Conservation (phyloP, 2,329 filamentous ascomycete species). For the Penicillium psychrosexuale region DNA sequence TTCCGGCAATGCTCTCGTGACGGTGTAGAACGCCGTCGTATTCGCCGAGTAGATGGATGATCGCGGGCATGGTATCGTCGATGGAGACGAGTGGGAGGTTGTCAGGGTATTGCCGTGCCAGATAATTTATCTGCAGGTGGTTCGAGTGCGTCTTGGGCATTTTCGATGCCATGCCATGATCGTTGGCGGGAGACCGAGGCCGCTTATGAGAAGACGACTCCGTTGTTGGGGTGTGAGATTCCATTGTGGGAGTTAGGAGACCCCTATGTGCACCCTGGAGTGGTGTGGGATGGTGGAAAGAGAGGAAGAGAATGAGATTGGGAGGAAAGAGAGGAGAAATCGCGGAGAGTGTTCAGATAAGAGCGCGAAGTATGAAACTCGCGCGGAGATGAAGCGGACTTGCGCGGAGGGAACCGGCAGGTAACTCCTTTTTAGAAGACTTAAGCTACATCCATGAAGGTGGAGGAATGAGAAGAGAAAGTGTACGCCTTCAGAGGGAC, state of each 20-base stretch:
- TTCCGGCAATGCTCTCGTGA: conserved; percentile 82
- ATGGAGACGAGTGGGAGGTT: conserved; percentile 61
- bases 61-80: conserved; percentile 69
- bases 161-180: conserved; percentile 47
- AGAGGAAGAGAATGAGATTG: not conserved
- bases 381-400: conserved; percentile 7
- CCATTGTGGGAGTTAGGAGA: conserved; percentile 26
- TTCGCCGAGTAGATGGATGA: conserved; percentile 69
- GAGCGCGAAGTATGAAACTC: conserved; percentile 1
- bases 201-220: conserved; percentile 45
- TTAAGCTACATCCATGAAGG: conserved; percentile 12
- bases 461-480: conserved; percentile 2
- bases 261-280: not conserved
- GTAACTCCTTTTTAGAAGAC: not conserved
- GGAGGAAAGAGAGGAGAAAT: not conserved
- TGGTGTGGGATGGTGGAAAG: not conserved
- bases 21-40: conserved; percentile 83
- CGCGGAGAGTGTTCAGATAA: not conserved
- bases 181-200: conserved; percentile 45
- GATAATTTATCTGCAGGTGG: conserved; percentile 66
- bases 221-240: conserved; percentile 33
- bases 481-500: not conserved
- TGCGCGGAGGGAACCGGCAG: conserved; percentile 11
- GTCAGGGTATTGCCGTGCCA: conserved; percentile 60
- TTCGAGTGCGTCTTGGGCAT: conserved; percentile 54